Evolutionary conservation across 306 rosid genomes (phyloP).

Genomic region (Mucuna pruriens): DNA sequence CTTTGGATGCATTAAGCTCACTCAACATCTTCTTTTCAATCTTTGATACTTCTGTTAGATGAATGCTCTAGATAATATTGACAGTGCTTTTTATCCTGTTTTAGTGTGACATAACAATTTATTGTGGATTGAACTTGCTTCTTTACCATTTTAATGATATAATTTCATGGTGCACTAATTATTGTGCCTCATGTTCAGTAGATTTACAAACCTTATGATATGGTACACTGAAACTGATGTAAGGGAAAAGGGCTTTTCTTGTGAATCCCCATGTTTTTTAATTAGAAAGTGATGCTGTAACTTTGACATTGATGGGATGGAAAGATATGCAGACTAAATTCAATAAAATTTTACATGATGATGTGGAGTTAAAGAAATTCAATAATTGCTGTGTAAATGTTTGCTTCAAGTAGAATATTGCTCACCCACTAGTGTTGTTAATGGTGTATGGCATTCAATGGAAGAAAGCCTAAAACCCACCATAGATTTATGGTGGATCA

Average conservation of each 20-base stretch:
- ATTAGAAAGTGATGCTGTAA: not conserved
- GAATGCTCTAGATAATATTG: not conserved
- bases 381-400: not conserved
- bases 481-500: too few species aligned
- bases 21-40: not conserved
- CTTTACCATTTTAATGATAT: not conserved
- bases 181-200: not conserved
- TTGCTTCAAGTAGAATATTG: too few species aligned
- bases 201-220: not conserved
- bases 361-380: not conserved
- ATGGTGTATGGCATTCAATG: not conserved
- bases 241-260: not conserved
- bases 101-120: not conserved
- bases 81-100: not conserved
- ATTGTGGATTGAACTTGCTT: not conserved
- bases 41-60: not conserved
- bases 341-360: not conserved
- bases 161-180: not conserved
- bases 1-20: not conserved
- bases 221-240: not conserved
- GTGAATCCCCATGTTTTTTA: not conserved
- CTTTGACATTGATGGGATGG: not conserved
- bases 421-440: not conserved
- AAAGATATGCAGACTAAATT: not conserved
- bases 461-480: not conserved